Base-by-base conservation (phyloP, 1,139 yeast species). In the Taphrina confusa region DNA sequence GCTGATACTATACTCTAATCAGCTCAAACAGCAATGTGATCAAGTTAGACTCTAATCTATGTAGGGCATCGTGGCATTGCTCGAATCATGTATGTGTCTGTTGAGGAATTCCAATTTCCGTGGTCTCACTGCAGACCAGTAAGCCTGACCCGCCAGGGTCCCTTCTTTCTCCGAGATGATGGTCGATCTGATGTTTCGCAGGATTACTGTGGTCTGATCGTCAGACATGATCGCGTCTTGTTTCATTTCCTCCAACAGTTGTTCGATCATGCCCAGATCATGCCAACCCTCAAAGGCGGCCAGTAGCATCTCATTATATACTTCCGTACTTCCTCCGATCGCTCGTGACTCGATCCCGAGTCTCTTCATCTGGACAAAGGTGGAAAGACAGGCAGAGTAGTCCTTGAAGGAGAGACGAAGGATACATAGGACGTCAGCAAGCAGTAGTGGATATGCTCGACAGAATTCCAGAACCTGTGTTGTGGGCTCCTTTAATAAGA, bases 211-310 rank as follows among this genome's bases (percentile, higher is more conserved):
- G 2, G 80, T 78, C 8, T 69, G 72, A 1, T 70, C 61, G 62
- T 75, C 71, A 2, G 75, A 74, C 27, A 69, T 34, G 4, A 54
- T 37, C 11, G 49, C 58, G 62, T 78, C 78, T 57, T 73, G 73
- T 16, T 71, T 72, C 71, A 78, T 72, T 61, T 78, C 81, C 6
- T 72, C 69, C 16, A 76, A 66, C 16, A 76, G 64, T 2, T 68
- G 65, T 30, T 74, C 73, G 11, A 76, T 69, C 8, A 71, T 68
- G 27, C 68, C 69, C 14, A 78, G 63, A 57, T 78, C 79, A 36
- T 73, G 71, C 66, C 70, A 76, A 52, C 67, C 68, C 36, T 71
- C 67, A 80, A 80, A 78, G 12, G 72, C 65, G 4, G 76, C 66
- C 30, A 67, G 64, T 12, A 78, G 65, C 45, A 75, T 70, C 57